Evolutionary conservation across 345 rosid species (phyloP).

Genomic region (Carallia pectinifolia): DNA sequence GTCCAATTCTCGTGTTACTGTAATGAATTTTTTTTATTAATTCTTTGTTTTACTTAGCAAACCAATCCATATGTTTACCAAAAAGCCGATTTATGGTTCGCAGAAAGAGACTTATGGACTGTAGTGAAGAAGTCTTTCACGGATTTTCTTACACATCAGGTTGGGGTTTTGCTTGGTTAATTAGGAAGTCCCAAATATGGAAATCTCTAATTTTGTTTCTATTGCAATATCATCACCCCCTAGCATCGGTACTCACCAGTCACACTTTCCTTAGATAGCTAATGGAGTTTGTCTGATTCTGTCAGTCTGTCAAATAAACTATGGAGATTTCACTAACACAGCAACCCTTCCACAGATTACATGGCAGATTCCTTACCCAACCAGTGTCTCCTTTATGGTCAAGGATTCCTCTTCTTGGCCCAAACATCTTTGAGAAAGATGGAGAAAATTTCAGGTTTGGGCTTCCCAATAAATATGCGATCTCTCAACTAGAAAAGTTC

Average conservation of each 20-base stretch:
- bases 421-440: background rate
- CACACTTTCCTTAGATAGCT: slow-evolving; percentile 16
- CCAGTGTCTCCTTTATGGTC: slow-evolving; percentile 9
- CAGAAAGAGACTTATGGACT: slow-evolving; percentile 18
- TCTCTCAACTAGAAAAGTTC: too few relatives aligned
- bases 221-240: background rate
- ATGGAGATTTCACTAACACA: background rate
- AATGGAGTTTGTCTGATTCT: background rate
- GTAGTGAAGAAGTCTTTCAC: slow-evolving; percentile 12
- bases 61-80: too few relatives aligned
- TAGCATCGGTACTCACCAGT: background rate
- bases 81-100: too few relatives aligned
- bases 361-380: slow-evolving; percentile 9
- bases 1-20: too few relatives aligned
- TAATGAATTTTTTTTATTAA: too few relatives aligned
- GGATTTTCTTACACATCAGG: slow-evolving; percentile 7
- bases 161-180: slow-evolving; percentile 24
- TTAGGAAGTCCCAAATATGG: slow-evolving; percentile 10
- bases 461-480: background rate
- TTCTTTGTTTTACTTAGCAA: too few relatives aligned
- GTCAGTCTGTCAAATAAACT: background rate
- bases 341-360: slow-evolving; percentile 18
- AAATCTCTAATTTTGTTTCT: background rate
- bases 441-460: background rate
- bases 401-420: slow-evolving; percentile 23